phyloP scores from a whole-genome alignment of 2,329 filamentous ascomycete genomes.

The Zasmidium cellare region DNA sequence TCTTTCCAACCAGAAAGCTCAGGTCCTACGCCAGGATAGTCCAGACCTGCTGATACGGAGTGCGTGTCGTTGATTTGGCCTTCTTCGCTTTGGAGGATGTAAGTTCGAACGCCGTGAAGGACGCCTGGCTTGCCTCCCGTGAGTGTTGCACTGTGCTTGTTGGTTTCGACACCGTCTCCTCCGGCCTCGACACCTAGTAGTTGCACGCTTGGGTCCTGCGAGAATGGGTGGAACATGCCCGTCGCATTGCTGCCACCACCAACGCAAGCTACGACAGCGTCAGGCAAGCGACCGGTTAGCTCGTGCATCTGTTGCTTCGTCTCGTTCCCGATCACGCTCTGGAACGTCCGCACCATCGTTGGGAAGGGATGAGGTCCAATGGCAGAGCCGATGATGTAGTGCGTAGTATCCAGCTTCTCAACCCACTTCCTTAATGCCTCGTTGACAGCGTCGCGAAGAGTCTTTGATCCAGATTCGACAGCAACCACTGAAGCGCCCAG shows the following conservation, averaged over 20 bases:
- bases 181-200: constrained; percentile 92
- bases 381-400: constrained; percentile 97
- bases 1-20: constrained; percentile 95
- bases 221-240: constrained; percentile 98
- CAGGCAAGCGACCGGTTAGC: constrained; percentile 83
- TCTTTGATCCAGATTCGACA: constrained; percentile 82
- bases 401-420: constrained; percentile 84
- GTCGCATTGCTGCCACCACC: constrained; percentile 93
- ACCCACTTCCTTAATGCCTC: constrained; percentile 95
- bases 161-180: constrained; percentile 86
- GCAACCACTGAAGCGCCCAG: constrained; percentile 90
- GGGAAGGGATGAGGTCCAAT: constrained; percentile 98
- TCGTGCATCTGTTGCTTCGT: constrained; percentile 89
- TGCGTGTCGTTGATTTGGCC: constrained; percentile 95
- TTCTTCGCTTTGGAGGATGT: constrained; percentile 87
- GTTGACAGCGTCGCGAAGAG: constrained; percentile 71
- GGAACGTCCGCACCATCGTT: constrained; percentile 95
- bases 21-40: constrained; percentile 95
- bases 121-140: constrained; percentile 86
- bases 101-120: constrained; percentile 92
- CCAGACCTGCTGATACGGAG: constrained; percentile 91
- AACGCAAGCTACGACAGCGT: constrained; percentile 94
- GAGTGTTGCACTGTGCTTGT: constrained; percentile 83
- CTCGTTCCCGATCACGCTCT: constrained; percentile 92
- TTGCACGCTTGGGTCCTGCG: constrained; percentile 79